Evolutionary conservation across 805 yeast genomes (phyloP), one percentile per base, ranked within the genome.

Genomic region (Komagataella kurtzmanii): DNA sequence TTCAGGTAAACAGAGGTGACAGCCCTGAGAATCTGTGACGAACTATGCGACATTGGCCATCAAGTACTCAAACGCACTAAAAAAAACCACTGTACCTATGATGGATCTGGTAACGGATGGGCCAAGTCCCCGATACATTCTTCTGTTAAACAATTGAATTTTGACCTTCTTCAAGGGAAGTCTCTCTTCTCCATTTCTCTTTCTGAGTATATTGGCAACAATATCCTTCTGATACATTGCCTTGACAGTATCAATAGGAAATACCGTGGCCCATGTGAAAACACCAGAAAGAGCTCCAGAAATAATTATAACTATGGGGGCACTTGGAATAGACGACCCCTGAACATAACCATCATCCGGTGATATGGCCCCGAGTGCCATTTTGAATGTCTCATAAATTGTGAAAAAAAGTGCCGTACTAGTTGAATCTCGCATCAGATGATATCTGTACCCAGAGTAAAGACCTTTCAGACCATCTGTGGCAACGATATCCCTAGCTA

Each of bases 211-310:
- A 55, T 82, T 80, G 30, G 83, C 71, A 23, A 87, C 84, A 3
- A 84, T 71, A 58, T 87, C 91, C 53, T 84, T 77, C 60, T 88
- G 96, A 47, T 79, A 74, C 53, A 83, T 73, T 1, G 90, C 79
- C 61, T 88, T 88, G 53, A 84, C 71, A 0, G 96, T 88, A 63
- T 88, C 96, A 8, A 88, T 62, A 3, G 96, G 95, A 66, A 84
- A 88, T 3, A 87, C 81, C 0, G 80, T 64, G 2, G 80, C 65
- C 95, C 95, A 87, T 50, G 88, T 75, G 17, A 83, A 65, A 17
- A 83, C 75, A 2, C 96, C 96, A 3, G 93, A 79, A 21, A 81
- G 55, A 0, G 88, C 95, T n/a, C 95, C 96, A 0, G 91, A 85
- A 2, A 81, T 43, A 3, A 83, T 80, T 19, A 82, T 72, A 7